Conservation (phyloP, 2,329 filamentous ascomycete genomes). For the Ophiocordyceps unilateralis region DNA sequence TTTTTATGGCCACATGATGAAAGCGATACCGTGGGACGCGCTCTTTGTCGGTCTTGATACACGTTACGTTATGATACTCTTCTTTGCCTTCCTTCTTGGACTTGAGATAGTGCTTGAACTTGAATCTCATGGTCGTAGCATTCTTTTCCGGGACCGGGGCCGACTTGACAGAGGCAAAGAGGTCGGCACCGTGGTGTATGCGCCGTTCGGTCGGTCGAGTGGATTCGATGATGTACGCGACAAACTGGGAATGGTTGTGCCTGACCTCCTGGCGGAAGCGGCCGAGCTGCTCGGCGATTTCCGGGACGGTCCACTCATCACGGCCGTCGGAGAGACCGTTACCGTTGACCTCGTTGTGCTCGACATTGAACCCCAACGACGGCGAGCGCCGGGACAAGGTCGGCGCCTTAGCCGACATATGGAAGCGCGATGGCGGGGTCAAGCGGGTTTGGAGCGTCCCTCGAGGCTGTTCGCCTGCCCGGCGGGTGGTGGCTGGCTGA, state of each 20-base stretch:
- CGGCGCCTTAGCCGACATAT: background rate
- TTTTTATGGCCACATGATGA: conserved; percentile 41
- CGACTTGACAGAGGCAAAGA: conserved; percentile 27
- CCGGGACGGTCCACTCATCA: conserved; percentile 23
- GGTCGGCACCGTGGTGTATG: conserved; percentile 24
- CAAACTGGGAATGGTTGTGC: conserved; percentile 25
- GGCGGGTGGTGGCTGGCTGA: conserved; percentile 12
- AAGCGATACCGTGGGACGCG: conserved; percentile 41
- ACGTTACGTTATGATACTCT: conserved; percentile 21
- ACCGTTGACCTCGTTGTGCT: conserved; percentile 2
- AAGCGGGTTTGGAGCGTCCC: background rate
- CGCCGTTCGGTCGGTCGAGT: conserved; percentile 22
- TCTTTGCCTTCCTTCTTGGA: conserved; percentile 27
- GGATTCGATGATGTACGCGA: conserved; percentile 26
- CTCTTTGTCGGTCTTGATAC: conserved; percentile 30
- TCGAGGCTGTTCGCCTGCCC: background rate
- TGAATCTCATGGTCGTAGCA: conserved; percentile 27
- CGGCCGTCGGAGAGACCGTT: too few species aligned
- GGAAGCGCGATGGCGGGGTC: background rate
- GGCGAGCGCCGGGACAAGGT: background rate
- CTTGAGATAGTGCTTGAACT: conserved; percentile 31
- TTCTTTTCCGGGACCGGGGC: conserved; percentile 17
- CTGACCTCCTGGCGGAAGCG: conserved; percentile 25
- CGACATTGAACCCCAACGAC: background rate
- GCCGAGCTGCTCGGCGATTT: conserved; percentile 23